Evolutionary conservation across 1,139 yeast species (phyloP).

Genomic region (Candida mesenterica): DNA sequence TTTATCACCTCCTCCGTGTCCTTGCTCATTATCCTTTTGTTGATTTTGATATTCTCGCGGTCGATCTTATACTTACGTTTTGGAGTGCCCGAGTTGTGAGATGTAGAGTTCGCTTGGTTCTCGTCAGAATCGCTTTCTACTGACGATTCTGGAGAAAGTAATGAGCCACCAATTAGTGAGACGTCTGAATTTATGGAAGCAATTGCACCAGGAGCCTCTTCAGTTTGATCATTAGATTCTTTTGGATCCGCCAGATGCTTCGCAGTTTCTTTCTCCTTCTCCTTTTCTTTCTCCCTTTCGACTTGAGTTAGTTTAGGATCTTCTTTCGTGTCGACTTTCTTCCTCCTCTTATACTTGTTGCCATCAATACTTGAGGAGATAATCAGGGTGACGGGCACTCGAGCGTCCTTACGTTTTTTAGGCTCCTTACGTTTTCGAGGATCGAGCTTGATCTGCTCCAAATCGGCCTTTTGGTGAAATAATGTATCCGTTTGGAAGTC

Average conservation of each 20-base stretch:
- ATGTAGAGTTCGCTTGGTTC: not conserved
- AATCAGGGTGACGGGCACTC: slow-evolving; percentile 4
- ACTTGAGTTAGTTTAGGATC: too few relatives aligned
- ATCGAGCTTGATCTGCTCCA: not conserved
- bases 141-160: slow-evolving; percentile 3
- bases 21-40: slow-evolving; percentile 19
- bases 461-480: too few relatives aligned
- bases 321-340: slow-evolving; percentile 2
- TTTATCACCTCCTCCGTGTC: slow-evolving; percentile 18
- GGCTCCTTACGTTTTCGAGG: too few relatives aligned
- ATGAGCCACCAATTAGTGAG: not conserved
- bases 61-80: slow-evolving; percentile 14
- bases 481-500: too few relatives aligned
- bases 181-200: slow-evolving; percentile 1
- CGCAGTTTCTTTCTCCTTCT: slow-evolving; percentile 1
- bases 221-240: too few relatives aligned
- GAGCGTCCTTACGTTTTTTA: not conserved
- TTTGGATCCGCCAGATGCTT: too few relatives aligned
- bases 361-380: slow-evolving; percentile 7
- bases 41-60: slow-evolving; percentile 17
- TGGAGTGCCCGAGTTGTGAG: slow-evolving; percentile 4
- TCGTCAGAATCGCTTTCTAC: not conserved
- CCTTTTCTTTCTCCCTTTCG: slow-evolving; percentile 1
- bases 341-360: slow-evolving; percentile 3
- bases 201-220: too few relatives aligned